Evolutionary conservation across 192 early-diverging fungal species (phyloP).

Genomic region (Neocallimastix lanati): DNA sequence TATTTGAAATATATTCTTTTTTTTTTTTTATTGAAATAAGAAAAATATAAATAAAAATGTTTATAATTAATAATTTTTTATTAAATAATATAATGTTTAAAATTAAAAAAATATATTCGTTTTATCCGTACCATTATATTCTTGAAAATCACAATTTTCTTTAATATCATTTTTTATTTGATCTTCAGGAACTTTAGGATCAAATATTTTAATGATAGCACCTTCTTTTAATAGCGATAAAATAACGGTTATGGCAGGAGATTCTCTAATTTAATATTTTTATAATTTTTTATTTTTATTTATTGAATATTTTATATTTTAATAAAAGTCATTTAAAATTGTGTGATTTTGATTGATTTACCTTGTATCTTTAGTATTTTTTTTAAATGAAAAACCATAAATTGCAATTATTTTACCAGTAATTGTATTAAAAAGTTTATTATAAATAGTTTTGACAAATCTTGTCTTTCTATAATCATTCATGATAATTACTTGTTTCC

Average conservation of each 20-base stretch:
- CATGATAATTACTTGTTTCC: slow-evolving; percentile 74
- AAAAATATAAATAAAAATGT: too few relatives aligned
- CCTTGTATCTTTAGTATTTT: slow-evolving; percentile 76
- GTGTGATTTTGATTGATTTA: too few relatives aligned
- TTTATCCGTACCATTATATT: slow-evolving; percentile 8
- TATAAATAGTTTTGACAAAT: slow-evolving; percentile 55
- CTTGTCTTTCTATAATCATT: slow-evolving; percentile 83
- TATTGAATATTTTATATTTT: too few relatives aligned
- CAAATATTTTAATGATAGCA: slow-evolving; percentile 61
- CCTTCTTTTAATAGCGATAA: slow-evolving; percentile 60
- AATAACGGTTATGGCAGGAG: slow-evolving; percentile 67
- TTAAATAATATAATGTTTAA: too few relatives aligned
- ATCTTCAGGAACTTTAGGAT: slow-evolving; percentile 63
- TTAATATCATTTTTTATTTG: slow-evolving; percentile 53
- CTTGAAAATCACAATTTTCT: slow-evolving; percentile 24
- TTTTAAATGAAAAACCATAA: slow-evolving; percentile 88
- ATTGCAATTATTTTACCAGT: slow-evolving; percentile 60
- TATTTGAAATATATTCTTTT: slow-evolving; percentile 33
- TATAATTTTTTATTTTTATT: neutral
- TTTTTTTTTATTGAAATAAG: too few relatives aligned
- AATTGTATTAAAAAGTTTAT: slow-evolving; percentile 57
- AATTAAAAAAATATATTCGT: slow-evolving; percentile 6
- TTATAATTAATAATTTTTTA: too few relatives aligned
- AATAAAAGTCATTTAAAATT: too few relatives aligned
- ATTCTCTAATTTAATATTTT: too few relatives aligned